These are phyloP conservation scores for Xanthoconium separans DNA, from an alignment of 1,284 basidiomycete species.

Conservation along the genomic window DNA sequence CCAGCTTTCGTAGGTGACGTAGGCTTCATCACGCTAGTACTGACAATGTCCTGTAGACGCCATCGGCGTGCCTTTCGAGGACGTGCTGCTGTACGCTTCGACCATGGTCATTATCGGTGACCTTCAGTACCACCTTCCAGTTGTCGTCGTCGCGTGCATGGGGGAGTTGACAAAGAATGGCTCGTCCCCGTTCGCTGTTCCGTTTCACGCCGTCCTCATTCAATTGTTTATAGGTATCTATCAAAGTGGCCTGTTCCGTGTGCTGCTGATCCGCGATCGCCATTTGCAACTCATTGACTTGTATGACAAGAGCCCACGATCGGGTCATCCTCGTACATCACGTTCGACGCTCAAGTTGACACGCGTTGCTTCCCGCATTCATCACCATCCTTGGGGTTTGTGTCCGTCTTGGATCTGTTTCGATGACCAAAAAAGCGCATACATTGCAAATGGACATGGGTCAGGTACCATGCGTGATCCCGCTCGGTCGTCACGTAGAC, in stretches of 20 bases:
- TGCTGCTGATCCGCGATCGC: slow-evolving; percentile 35
- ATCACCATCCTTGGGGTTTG: no score
- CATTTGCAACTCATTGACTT: slow-evolving; percentile 40
- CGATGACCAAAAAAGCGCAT: no score
- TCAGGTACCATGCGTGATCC: no score
- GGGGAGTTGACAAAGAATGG: slow-evolving; percentile 62
- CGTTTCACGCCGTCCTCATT: background rate
- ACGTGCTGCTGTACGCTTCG: slow-evolving; percentile 47
- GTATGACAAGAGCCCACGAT: slow-evolving; percentile 24
- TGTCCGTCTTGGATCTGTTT: no score
- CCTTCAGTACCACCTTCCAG: slow-evolving; percentile 51
- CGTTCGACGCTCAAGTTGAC: no score
- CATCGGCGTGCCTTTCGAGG: slow-evolving; percentile 48
- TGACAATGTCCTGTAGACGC: slow-evolving; percentile 34
- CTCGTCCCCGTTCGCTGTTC: slow-evolving; percentile 14
- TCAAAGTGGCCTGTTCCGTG: slow-evolving; percentile 48
- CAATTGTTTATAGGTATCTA: slow-evolving; percentile 38
- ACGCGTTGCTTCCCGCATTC: no score
- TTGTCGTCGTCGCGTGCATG: slow-evolving; percentile 53
- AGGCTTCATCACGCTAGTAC: background rate
- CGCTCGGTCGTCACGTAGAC: no score
- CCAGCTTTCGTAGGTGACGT: slow-evolving; percentile 27
- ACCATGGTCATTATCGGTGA: slow-evolving; percentile 48
- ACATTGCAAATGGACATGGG: no score
- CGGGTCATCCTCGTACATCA: no score